phyloP scores from a whole-genome alignment of 352 stramenopile genomes.

The Pythium plurisporium region DNA sequence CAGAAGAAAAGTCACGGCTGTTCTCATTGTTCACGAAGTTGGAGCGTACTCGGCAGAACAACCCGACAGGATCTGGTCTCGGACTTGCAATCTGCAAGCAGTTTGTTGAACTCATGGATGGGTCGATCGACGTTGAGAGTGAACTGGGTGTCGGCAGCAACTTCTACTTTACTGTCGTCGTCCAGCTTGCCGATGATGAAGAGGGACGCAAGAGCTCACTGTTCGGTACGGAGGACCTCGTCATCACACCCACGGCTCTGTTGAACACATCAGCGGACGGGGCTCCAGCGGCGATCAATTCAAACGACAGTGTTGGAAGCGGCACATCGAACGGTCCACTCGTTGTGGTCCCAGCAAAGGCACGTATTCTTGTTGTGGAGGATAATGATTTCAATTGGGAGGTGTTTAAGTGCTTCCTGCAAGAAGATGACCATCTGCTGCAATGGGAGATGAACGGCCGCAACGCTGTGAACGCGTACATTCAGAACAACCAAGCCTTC shows the following conservation, averaged over 20 bases:
- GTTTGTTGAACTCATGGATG: conserved; percentile 86
- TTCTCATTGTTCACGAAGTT: conserved; percentile 85
- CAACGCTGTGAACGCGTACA: conserved; percentile 66
- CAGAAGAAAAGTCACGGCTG: conserved; percentile 70
- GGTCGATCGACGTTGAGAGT: conserved; percentile 81
- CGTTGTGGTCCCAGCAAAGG: conserved; percentile 53
- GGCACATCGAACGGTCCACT: conserved; percentile 29
- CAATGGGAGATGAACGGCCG: conserved; percentile 80
- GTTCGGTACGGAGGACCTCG: too few relatives aligned
- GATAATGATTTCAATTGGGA: conserved; percentile 91
- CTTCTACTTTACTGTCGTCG: conserved; percentile 83
- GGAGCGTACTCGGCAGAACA: conserved; percentile 77
- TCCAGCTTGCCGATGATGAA: conserved; percentile 49
- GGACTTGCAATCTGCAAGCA: conserved; percentile 87
- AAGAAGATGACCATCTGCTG: conserved; percentile 72
- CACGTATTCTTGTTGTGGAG: conserved; percentile 79
- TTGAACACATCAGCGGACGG: too few relatives aligned
- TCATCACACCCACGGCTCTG: too few relatives aligned
- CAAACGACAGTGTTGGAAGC: too few relatives aligned
- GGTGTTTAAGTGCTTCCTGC: conserved; percentile 85
- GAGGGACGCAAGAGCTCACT: conserved; percentile 40
- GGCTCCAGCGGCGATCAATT: too few relatives aligned
- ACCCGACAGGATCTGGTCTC: conserved; percentile 81
- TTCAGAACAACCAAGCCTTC: conserved; percentile 70
- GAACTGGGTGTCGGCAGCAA: conserved; percentile 71